phyloP scores from a whole-genome alignment of 2,329 filamentous ascomycete genomes.

The Ambrosiella cleistominuta region DNA sequence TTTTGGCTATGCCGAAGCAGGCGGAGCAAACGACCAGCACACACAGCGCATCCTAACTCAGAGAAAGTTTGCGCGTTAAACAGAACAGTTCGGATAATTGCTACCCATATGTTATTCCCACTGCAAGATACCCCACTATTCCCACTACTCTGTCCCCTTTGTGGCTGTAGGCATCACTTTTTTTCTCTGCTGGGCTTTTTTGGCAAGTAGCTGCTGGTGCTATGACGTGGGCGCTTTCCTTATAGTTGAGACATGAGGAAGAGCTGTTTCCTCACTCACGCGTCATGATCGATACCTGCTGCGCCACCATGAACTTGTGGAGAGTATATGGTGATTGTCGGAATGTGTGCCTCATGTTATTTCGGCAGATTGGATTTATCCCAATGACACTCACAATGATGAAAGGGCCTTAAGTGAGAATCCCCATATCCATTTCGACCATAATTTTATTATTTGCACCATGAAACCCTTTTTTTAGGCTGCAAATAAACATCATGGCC shows the following conservation, averaged over 20 bases:
- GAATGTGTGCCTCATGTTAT: background rate
- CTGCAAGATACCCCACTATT: background rate
- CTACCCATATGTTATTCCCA: too few relatives aligned
- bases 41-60: background rate
- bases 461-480: background rate
- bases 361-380: background rate
- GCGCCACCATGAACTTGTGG: background rate
- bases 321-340: background rate
- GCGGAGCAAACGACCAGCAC: background rate
- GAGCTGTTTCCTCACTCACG: background rate
- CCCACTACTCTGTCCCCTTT: background rate
- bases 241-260: background rate
- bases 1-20: constrained; percentile 1
- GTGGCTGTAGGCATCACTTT: background rate
- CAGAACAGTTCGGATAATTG: background rate
- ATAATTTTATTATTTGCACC: background rate
- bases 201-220: background rate
- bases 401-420: background rate
- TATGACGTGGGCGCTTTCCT: background rate
- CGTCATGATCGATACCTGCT: background rate
- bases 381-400: background rate
- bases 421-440: background rate
- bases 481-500: background rate
- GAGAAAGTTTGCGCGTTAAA: background rate
- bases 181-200: background rate